These are phyloP conservation scores for Cutaneotrichosporon sp. DNA, from an alignment of 1,284 basidiomycete species.

Conservation along the genomic window DNA sequence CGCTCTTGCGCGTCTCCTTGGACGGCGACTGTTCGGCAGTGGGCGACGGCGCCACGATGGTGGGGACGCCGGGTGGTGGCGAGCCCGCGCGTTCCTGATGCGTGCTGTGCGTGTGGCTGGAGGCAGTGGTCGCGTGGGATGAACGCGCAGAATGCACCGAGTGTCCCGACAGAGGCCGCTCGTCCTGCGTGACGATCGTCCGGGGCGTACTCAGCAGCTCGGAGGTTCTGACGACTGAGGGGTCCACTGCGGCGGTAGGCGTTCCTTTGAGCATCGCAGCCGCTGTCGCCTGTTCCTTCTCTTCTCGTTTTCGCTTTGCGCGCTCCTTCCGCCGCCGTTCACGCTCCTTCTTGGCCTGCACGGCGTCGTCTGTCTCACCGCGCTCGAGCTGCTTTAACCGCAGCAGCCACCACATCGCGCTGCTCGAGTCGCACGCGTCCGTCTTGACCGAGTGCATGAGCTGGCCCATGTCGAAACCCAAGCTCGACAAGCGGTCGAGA, in stretches of 20 bases:
- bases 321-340: constrained; percentile 30
- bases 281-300: neutral
- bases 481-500: constrained; percentile 63
- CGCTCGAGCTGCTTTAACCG: constrained; percentile 59
- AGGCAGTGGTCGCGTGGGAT: neutral
- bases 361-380: constrained; percentile 42
- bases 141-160: neutral
- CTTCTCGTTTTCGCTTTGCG: constrained; percentile 25
- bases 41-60: neutral
- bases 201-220: neutral
- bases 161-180: neutral
- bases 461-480: constrained; percentile 91
- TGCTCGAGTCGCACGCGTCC: constrained; percentile 86
- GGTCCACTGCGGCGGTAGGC: neutral
- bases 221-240: neutral
- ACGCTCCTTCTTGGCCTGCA: constrained; percentile 25
- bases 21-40: constrained; percentile 17
- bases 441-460: constrained; percentile 85
- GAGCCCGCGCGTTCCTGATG: neutral
- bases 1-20: constrained; percentile 50
- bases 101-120: neutral
- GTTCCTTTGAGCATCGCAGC: neutral
- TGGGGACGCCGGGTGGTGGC: neutral
- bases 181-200: neutral
- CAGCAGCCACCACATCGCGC: constrained; percentile 96